phyloP scores from a whole-genome alignment of 345 rosid species.

The Litchi chinensis region DNA sequence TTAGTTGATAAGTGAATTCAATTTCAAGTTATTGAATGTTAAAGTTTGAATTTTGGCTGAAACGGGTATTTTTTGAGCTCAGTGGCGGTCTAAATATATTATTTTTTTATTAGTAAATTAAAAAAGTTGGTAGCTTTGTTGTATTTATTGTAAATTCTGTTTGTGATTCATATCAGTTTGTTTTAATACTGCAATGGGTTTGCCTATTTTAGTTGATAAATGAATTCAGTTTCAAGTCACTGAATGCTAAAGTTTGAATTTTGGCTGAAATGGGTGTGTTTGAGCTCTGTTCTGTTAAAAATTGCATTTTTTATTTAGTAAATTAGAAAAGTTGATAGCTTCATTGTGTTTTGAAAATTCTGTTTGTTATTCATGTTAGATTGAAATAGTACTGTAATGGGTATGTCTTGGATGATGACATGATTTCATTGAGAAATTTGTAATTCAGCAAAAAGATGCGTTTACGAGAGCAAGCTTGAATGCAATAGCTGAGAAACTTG shows the following conservation, averaged over 20 bases:
- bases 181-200: no score
- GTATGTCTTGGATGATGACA: background rate
- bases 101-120: no score
- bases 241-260: background rate
- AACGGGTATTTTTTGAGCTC: background rate
- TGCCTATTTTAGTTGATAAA: background rate
- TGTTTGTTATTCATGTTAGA: background rate
- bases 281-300: background rate
- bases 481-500: slow-evolving; percentile 63
- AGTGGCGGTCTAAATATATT: no score
- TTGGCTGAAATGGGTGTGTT: background rate
- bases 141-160: no score
- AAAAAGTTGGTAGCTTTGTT: no score
- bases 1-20: no score
- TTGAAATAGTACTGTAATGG: background rate
- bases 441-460: slow-evolving; percentile 58
- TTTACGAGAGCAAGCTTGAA: slow-evolving; percentile 66
- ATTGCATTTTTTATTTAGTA: background rate
- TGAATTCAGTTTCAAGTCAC: background rate
- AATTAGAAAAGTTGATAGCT: background rate
- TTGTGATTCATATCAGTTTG: no score
- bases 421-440: background rate
- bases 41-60: background rate
- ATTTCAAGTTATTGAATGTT: background rate
- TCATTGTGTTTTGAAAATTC: background rate